A percentile compares a stretch with the other conserved stretches of the same genome.
Evolutionary conservation across 805 yeast genomes (phyloP).

Genomic region (Komagataella pseudopastoris): DNA sequence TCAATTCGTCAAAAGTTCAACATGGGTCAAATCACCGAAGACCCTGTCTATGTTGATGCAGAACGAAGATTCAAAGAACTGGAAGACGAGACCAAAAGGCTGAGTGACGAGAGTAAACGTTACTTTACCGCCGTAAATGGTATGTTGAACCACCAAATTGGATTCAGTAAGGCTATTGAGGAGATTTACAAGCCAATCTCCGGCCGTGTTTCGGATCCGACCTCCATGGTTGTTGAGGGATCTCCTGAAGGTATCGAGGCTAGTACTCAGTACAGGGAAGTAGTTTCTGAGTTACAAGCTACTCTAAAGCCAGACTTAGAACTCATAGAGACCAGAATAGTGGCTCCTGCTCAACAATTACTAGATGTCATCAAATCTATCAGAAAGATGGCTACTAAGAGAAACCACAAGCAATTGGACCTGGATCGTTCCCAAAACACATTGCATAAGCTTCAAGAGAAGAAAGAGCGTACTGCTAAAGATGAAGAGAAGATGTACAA

Average conservation of each 20-base stretch:
- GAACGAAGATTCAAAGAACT: conserved; percentile 92
- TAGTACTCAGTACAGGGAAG: conserved; percentile 78
- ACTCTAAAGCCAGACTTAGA: conserved; percentile 87
- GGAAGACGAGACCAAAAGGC: conserved; percentile 78
- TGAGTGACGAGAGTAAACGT: conserved; percentile 81
- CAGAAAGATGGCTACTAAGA: conserved; percentile 88
- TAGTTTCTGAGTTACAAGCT: conserved; percentile 76
- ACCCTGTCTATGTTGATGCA: conserved; percentile 88
- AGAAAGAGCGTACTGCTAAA: conserved; percentile 73
- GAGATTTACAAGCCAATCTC: conserved; percentile 93
- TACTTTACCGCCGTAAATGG: conserved; percentile 88
- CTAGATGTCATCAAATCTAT: conserved; percentile 69
- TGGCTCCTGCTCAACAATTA: conserved; percentile 84
- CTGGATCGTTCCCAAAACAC: conserved; percentile 72
- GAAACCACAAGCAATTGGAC: conserved; percentile 92
- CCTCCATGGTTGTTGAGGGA: conserved; percentile 75
- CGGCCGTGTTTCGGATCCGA: conserved; percentile 86
- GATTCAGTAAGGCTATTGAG: conserved; percentile 89
- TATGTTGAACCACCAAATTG: conserved; percentile 87
- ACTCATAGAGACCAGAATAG: conserved; percentile 79
- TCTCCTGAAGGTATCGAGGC: conserved; percentile 96
- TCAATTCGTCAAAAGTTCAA: conserved; percentile 79
- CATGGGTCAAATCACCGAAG: conserved; percentile 70
- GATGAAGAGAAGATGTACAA: conserved; percentile 85
- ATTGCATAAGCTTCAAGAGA: conserved; percentile 60